Conservation (phyloP, 169 alveolate genomes). For the Ichthyophthirius multifiliis region DNA sequence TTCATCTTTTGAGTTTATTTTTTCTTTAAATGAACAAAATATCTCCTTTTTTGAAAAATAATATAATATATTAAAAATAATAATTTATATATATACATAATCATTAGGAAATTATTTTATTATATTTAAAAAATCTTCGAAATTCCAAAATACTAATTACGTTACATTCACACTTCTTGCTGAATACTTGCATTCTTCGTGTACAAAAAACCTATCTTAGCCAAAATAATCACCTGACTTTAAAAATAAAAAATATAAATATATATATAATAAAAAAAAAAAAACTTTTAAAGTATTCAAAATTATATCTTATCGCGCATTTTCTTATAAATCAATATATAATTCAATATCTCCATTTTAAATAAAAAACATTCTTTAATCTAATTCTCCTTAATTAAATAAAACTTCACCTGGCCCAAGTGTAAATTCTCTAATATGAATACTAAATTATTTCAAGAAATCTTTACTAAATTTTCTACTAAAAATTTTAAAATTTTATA, state of each 20-base stretch:
- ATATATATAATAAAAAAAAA: background rate
- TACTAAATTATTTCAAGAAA: background rate
- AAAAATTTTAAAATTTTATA: background rate
- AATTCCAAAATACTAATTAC: background rate
- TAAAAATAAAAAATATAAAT: background rate
- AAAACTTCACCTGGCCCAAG: background rate
- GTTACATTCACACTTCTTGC: background rate
- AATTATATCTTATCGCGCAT: background rate
- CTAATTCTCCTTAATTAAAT: background rate
- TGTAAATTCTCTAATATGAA: background rate
- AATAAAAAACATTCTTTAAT: background rate
- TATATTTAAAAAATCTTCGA: background rate
- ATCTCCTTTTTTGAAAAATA: background rate
- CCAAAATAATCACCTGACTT: conserved; percentile 8
- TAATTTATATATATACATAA: background rate
- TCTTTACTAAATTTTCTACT: background rate
- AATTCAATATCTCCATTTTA: background rate
- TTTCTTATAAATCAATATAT: background rate
- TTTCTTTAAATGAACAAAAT: background rate
- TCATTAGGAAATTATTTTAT: conserved; percentile 1
- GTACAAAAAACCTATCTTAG: background rate
- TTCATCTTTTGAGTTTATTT: background rate
- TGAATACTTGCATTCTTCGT: background rate
- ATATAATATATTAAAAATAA: background rate
- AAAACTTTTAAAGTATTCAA: background rate